A percentile compares a stretch with the other conserved stretches of the same genome.
Evolutionary conservation across 129 eudicot species (phyloP).

Genomic region (Arctium lappa): DNA sequence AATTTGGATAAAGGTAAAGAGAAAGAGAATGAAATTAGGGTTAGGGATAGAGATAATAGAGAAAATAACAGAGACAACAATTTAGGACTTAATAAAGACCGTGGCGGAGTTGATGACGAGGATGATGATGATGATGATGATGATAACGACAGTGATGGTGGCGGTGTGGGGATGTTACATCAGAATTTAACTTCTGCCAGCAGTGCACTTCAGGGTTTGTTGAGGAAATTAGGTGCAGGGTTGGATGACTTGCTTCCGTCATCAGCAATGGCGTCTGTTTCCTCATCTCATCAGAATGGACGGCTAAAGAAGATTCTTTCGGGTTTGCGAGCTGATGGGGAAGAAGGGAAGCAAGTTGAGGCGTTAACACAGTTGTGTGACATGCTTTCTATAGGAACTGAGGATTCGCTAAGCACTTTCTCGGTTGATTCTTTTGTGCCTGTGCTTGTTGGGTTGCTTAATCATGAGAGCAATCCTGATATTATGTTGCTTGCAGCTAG

Average conservation of each 20-base stretch:
- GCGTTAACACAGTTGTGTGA: constrained; percentile 89
- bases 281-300: constrained; percentile 94
- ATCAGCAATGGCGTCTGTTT: constrained; percentile 84
- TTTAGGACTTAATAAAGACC: constrained; percentile 55
- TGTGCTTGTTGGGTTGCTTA: constrained; percentile 68
- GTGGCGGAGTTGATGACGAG: constrained; percentile 17
- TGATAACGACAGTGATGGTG: constrained; percentile 59
- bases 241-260: constrained; percentile 92
- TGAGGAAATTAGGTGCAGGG: constrained; percentile 90
- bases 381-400: constrained; percentile 75
- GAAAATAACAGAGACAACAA: not conserved
- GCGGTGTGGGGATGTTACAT: constrained; percentile 74
- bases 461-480: constrained; percentile 69
- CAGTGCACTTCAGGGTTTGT: constrained; percentile 89
- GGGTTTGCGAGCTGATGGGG: constrained; percentile 91
- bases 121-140: constrained; percentile 30
- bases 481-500: constrained; percentile 89
- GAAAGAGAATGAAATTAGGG: constrained; percentile 66
- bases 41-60: constrained; percentile 41
- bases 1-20: constrained; percentile 82
- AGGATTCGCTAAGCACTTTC: constrained; percentile 70
- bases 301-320: constrained; percentile 82
- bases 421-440: constrained; percentile 82
- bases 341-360: constrained; percentile 94
- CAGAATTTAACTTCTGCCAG: constrained; percentile 87